These are phyloP conservation scores for Venturia aucupariae DNA, from an alignment of 2,329 filamentous ascomycete species.

Conservation along the genomic window DNA sequence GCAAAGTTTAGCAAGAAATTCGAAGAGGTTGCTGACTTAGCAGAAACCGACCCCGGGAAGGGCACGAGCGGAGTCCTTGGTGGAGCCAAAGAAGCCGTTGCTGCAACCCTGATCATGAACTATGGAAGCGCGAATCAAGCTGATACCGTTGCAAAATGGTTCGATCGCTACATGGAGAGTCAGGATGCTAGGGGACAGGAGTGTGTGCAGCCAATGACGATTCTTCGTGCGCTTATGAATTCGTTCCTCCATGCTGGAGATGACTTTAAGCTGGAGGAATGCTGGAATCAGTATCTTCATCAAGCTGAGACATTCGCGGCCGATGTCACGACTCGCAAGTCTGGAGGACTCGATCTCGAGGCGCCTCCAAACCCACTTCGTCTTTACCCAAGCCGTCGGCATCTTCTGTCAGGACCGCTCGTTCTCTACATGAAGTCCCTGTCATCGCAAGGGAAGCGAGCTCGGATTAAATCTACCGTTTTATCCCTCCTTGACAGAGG, in stretches of 20 bases:
- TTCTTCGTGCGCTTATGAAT: conserved; percentile 60
- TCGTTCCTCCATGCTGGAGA: conserved; percentile 50
- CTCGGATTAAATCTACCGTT: conserved; percentile 33
- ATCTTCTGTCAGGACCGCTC: conserved; percentile 37
- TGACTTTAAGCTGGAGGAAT: conserved; percentile 51
- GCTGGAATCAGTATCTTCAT: conserved; percentile 52
- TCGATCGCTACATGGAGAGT: conserved; percentile 42
- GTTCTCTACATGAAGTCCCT: conserved; percentile 41
- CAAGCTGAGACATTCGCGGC: conserved; percentile 1
- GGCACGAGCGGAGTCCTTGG: neutral
- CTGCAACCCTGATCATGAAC: conserved; percentile 10
- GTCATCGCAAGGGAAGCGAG: conserved; percentile 39
- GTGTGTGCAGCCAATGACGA: conserved; percentile 37
- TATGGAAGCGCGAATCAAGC: conserved; percentile 3
- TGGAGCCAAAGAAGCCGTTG: neutral
- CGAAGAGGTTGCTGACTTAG: neutral
- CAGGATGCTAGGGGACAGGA: conserved; percentile 14
- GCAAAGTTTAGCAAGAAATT: neutral
- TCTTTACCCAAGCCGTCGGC: conserved; percentile 26
- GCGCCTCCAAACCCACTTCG: neutral
- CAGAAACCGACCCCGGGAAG: neutral
- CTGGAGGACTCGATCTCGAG: neutral
- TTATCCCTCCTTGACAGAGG: conserved; percentile 52
- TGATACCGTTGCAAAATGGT: conserved; percentile 36
- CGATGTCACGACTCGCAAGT: neutral